These are phyloP conservation scores for Cynara cardunculus DNA, from an alignment of 129 eudicot genomes.

Conservation along the genomic window DNA sequence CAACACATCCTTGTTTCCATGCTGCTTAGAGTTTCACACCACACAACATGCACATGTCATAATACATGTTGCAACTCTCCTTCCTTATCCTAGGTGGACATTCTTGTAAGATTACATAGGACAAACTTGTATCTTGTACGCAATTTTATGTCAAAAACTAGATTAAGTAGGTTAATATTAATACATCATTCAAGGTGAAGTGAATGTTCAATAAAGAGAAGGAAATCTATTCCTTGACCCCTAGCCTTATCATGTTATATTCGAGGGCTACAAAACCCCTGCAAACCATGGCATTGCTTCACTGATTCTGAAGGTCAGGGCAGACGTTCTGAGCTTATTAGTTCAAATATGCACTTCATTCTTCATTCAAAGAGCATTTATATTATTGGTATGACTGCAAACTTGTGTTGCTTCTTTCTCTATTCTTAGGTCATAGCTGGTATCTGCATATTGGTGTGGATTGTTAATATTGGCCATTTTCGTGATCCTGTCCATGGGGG, in stretches of 20 bases:
- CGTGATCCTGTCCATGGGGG: slow-evolving; percentile 99
- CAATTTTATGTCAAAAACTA: not conserved
- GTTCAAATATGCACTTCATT: not conserved
- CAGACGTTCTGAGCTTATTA: not conserved
- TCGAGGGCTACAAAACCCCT: not conserved
- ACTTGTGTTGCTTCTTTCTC: not conserved
- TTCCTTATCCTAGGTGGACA: not conserved
- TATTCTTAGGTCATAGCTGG: slow-evolving; percentile 89
- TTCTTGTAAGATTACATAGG: not conserved
- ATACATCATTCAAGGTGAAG: not conserved
- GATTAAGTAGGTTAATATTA: not conserved
- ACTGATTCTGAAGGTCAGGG: not conserved
- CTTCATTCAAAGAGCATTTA: not conserved
- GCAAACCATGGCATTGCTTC: not conserved
- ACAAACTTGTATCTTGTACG: not conserved
- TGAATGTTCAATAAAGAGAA: not conserved
- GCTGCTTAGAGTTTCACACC: not conserved
- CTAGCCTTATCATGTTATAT: not conserved
- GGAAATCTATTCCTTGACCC: not conserved
- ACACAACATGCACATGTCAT: not conserved
- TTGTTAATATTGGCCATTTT: slow-evolving; percentile 96
- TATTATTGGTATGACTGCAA: not conserved
- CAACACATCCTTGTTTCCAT: not conserved
- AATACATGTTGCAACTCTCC: not conserved
- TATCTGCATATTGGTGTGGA: slow-evolving; percentile 91